A percentile compares a stretch with the other conserved stretches of the same genome.
Conservation (phyloP, 192 early-diverging fungal genomes). For the Linnemannia zychae region DNA sequence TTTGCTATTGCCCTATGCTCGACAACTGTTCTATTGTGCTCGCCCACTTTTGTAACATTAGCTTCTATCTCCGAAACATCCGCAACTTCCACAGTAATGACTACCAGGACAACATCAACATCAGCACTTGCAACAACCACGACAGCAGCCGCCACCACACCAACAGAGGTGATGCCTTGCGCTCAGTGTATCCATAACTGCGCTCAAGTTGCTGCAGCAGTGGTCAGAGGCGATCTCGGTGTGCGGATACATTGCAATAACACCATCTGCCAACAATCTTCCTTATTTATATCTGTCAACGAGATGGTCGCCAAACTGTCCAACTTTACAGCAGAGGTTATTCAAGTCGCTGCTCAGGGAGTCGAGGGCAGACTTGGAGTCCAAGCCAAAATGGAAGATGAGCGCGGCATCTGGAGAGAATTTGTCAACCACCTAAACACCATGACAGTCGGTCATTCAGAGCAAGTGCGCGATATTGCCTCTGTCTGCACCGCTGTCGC, state of each 20-base stretch:
- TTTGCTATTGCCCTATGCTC: background rate
- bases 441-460: constrained; percentile 67
- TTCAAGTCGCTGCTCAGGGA: constrained; percentile 77
- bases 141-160: constrained; percentile 18
- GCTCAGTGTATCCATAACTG: constrained; percentile 62
- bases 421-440: constrained; percentile 70
- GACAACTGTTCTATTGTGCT: background rate
- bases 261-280: constrained; percentile 39
- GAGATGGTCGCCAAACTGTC: constrained; percentile 73
- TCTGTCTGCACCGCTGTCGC: constrained; percentile 79
- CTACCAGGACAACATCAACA: constrained; percentile 42
- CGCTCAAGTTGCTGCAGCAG: constrained; percentile 61
- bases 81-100: constrained; percentile 19
- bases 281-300: constrained; percentile 67
- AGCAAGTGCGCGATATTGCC: constrained; percentile 77
- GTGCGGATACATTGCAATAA: constrained; percentile 61
- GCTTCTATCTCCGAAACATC: constrained; percentile 14
- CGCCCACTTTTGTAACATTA: constrained; percentile 12
- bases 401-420: constrained; percentile 68
- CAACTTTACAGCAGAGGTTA: constrained; percentile 71
- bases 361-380: constrained; percentile 82
- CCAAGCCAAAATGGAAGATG: constrained; percentile 64
- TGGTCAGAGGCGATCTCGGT: constrained; percentile 61
- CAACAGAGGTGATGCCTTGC: constrained; percentile 51
- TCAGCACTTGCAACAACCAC: constrained; percentile 32